Percentiles rank a stretch among this genome's conserved stretches.
These are phyloP conservation scores for Nepenthes alata DNA, from an alignment of 179 eudicot genomes.

Conservation along the genomic window DNA sequence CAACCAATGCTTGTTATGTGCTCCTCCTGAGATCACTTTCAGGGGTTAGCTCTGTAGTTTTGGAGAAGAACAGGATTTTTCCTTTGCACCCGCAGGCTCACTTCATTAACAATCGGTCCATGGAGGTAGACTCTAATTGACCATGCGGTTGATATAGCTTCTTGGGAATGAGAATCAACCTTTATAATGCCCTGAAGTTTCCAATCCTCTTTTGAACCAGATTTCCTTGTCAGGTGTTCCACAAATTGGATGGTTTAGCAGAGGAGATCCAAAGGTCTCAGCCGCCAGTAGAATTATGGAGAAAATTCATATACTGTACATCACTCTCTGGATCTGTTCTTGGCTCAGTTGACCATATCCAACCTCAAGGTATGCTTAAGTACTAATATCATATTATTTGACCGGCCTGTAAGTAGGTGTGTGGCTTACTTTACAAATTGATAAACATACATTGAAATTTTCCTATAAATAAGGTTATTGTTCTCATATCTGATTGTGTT, in stretches of 20 bases:
- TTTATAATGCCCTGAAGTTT: constrained; percentile 16
- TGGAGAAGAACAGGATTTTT: constrained; percentile 68
- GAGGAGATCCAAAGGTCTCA: constrained; percentile 64
- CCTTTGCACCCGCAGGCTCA: constrained; percentile 92
- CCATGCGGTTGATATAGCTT: neutral
- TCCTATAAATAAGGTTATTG: no score
- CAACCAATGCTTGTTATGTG: neutral
- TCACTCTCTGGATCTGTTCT: constrained; percentile 76
- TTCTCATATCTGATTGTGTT: no score
- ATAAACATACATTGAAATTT: no score
- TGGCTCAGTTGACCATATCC: constrained; percentile 93
- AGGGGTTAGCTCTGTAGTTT: constrained; percentile 75
- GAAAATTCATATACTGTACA: constrained; percentile 87
- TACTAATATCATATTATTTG: neutral
- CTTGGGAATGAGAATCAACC: neutral
- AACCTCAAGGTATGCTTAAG: constrained; percentile 59
- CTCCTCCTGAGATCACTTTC: neutral
- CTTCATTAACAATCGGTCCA: constrained; percentile 85
- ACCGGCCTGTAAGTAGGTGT: no score
- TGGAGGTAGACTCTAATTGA: constrained; percentile 59
- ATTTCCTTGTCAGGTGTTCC: constrained; percentile 55
- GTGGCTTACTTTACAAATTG: no score
- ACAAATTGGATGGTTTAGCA: constrained; percentile 74
- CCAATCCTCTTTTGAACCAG: constrained; percentile 31
- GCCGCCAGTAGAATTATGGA: constrained; percentile 88